Percentiles rank a stretch among this genome's conserved stretches.
Evolutionary conservation across 228 moss, liverwort and hornwort genomes (phyloP).

Genomic region (Sphagnum magellanicum): DNA sequence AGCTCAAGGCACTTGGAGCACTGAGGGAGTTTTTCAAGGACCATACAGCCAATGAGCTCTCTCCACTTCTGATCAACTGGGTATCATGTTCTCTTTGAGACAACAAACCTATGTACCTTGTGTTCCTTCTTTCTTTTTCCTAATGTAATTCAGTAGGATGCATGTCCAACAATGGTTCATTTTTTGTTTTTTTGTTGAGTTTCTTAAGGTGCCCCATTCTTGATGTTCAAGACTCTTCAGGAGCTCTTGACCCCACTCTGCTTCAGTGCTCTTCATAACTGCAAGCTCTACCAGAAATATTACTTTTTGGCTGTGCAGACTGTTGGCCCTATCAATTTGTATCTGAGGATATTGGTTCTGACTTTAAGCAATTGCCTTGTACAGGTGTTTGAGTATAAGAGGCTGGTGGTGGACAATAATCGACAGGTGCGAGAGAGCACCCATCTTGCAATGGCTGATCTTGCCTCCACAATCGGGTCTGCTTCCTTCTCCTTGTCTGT

Average conservation of each 20-base stretch:
- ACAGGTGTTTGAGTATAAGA: slow-evolving; percentile 91
- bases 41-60: slow-evolving; percentile 59
- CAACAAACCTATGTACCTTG: too few species aligned
- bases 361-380: background rate
- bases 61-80: slow-evolving; percentile 66
- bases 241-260: too few species aligned
- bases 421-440: slow-evolving; percentile 89
- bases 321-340: background rate
- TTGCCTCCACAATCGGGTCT: slow-evolving; percentile 79
- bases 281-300: too few species aligned
- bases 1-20: slow-evolving; percentile 88
- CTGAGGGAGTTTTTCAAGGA: slow-evolving; percentile 71
- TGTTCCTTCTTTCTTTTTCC: too few species aligned
- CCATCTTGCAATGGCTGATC: slow-evolving; percentile 77
- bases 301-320: too few species aligned
- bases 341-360: background rate
- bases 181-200: too few species aligned
- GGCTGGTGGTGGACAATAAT: slow-evolving; percentile 75
- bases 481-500: slow-evolving; percentile 7
- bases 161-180: too few species aligned
- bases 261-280: too few species aligned
- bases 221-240: too few species aligned
- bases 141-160: too few species aligned
- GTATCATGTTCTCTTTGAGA: slow-evolving; percentile 16
- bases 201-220: too few species aligned